A percentile compares a stretch with the other conserved stretches of the same genome.
Evolutionary conservation across 2,329 filamentous ascomycete genomes (phyloP).

Genomic region (Apiospora arundinis): DNA sequence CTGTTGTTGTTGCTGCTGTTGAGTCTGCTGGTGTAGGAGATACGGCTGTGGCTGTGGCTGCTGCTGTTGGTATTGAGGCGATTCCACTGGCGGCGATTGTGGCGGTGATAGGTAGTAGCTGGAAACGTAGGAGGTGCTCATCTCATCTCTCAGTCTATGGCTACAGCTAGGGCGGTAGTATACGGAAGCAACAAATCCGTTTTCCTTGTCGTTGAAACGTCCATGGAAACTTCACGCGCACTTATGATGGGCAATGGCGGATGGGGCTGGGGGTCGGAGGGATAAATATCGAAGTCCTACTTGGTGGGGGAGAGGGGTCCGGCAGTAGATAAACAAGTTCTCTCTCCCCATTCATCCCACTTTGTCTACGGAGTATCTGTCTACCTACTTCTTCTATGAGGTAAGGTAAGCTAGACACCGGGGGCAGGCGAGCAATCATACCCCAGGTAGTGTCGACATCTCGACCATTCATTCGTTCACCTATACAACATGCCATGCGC

Average conservation of each 20-base stretch:
- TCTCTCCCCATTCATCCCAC: neutral
- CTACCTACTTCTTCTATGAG: no score
- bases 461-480: neutral
- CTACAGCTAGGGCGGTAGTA: neutral
- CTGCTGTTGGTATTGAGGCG: conserved; percentile 25
- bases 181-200: neutral
- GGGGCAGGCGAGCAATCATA: neutral
- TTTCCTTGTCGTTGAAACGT: neutral
- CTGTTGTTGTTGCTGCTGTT: neutral
- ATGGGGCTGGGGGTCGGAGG: neutral
- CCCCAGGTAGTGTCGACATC: neutral
- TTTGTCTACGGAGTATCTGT: no score
- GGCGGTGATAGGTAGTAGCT: conserved; percentile 11
- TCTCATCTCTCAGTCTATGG: conserved; percentile 13
- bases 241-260: neutral
- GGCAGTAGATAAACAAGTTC: neutral
- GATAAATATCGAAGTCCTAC: neutral
- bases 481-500: neutral
- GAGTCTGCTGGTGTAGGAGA: conserved; percentile 3
- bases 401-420: neutral
- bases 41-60: conserved; percentile 23
- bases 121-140: conserved; percentile 6
- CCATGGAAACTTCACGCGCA: neutral
- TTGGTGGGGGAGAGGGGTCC: neutral
- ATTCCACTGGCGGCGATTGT: conserved; percentile 21